phyloP scores from a whole-genome alignment of 192 early-diverging fungal genomes.

The Coemansia sp. region DNA sequence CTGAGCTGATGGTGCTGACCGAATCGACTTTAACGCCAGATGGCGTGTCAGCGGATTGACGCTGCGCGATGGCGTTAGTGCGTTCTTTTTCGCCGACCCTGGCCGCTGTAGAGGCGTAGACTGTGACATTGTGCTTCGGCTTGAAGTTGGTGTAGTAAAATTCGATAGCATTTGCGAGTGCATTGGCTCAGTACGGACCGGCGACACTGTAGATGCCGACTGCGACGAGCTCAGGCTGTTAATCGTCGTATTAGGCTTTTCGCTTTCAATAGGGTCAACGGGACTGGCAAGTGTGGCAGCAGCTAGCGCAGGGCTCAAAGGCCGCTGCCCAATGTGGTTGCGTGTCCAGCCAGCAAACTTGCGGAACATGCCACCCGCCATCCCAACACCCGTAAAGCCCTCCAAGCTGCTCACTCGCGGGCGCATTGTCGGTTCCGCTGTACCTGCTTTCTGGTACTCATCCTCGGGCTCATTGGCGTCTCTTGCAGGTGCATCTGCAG shows the following conservation, averaged over 20 bases:
- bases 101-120: conserved; percentile 25
- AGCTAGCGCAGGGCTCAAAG: conserved; percentile 13
- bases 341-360: conserved; percentile 36
- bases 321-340: conserved; percentile 17
- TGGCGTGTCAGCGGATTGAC: conserved; percentile 49
- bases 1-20: conserved; percentile 14
- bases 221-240: conserved; percentile 18
- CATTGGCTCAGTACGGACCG: conserved; percentile 43
- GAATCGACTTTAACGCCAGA: conserved; percentile 39
- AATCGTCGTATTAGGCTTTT: conserved; percentile 8
- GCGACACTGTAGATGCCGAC: conserved; percentile 38
- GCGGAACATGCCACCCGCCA: conserved; percentile 31
- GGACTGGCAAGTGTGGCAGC: neutral
- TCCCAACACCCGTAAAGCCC: conserved; percentile 26
- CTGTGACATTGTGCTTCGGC: neutral
- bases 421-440: neutral
- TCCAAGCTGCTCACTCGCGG: neutral
- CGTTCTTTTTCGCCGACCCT: conserved; percentile 13
- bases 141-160: conserved; percentile 19
- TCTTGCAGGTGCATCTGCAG: neutral
- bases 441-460: neutral
- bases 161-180: conserved; percentile 33
- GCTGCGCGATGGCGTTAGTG: conserved; percentile 31
- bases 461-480: neutral
- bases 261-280: neutral